These are phyloP conservation scores for Epicoccum nigrum DNA, from an alignment of 2,329 filamentous ascomycete genomes.

Conservation along the genomic window DNA sequence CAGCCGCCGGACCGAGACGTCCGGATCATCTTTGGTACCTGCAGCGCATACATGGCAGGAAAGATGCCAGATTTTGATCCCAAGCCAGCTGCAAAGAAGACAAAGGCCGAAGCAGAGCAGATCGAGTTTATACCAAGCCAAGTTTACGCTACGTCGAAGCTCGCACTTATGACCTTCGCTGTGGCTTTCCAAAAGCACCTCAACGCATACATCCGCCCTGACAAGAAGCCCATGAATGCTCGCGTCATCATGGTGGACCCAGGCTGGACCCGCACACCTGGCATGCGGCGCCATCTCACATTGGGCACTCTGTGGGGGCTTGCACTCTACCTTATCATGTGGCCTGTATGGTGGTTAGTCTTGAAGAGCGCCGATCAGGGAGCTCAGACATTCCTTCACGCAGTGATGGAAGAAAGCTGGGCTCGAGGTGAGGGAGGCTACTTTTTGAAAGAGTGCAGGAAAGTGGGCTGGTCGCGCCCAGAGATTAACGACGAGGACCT, in stretches of 20 bases:
- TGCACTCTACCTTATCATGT: constrained; percentile 75
- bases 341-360: constrained; percentile 83
- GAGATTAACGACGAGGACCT: constrained; percentile 80
- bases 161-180: constrained; percentile 89
- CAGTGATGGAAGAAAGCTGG: constrained; percentile 79
- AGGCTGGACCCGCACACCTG: constrained; percentile 81
- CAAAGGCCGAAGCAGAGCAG: constrained; percentile 56
- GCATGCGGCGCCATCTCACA: constrained; percentile 85
- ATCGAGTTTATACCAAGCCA: constrained; percentile 52
- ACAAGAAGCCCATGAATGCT: constrained; percentile 80
- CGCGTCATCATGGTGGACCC: constrained; percentile 88
- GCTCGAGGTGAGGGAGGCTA: constrained; percentile 70
- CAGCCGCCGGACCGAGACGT: constrained; percentile 96
- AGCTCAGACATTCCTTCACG: constrained; percentile 84
- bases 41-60: constrained; percentile 83
- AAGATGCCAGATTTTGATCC: constrained; percentile 65
- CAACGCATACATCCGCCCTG: constrained; percentile 80
- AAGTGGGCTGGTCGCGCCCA: constrained; percentile 71
- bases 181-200: constrained; percentile 92
- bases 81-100: constrained; percentile 59
- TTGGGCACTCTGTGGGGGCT: constrained; percentile 83
- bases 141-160: constrained; percentile 58
- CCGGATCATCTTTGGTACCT: constrained; percentile 83
- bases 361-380: constrained; percentile 84
- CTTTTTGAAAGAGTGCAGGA: constrained; percentile 86